Evolutionary conservation across 192 early-diverging fungal species (phyloP).

Genomic region (Coemansia sp.): DNA sequence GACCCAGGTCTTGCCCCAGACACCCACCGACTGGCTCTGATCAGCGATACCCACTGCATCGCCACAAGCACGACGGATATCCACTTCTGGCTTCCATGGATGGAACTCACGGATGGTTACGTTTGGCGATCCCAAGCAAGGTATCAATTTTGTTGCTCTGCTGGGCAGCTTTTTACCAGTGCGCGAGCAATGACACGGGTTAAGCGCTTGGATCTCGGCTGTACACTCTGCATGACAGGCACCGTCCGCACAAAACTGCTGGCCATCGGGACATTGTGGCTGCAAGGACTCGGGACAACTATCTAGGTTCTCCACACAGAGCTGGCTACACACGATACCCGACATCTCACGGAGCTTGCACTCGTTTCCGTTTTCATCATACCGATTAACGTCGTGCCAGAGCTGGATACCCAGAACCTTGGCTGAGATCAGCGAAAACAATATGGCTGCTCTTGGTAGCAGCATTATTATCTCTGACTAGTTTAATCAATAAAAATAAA

Average conservation of each 20-base stretch:
- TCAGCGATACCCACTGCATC: constrained; percentile 10
- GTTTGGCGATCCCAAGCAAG: constrained; percentile 25
- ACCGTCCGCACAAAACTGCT: constrained; percentile 51
- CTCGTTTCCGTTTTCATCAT: constrained; percentile 46
- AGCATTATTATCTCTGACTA: too few species aligned
- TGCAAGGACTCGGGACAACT: constrained; percentile 31
- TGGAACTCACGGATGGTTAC: constrained; percentile 48
- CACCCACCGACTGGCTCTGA: constrained; percentile 17
- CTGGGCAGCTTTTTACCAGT: constrained; percentile 21
- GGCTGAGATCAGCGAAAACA: too few species aligned
- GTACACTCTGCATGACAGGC: constrained; percentile 47
- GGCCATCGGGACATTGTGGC: constrained; percentile 31
- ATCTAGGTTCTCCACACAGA: constrained; percentile 39
- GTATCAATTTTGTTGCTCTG: constrained; percentile 10
- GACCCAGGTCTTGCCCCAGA: constrained; percentile 26
- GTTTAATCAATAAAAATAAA: too few species aligned
- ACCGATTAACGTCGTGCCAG: constrained; percentile 51
- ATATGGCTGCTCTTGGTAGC: too few species aligned
- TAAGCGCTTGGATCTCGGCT: constrained; percentile 14
- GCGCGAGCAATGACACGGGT: constrained; percentile 47
- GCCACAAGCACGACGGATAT: constrained; percentile 37
- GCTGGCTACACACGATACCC: constrained; percentile 32
- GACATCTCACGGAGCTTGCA: constrained; percentile 39
- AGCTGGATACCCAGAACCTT: constrained; percentile 9
- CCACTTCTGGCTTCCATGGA: constrained; percentile 23